Percentiles rank a stretch among this genome's conserved stretches.
phyloP scores from a whole-genome alignment of 305 asterid genomes.

The Salvia sclarea region DNA sequence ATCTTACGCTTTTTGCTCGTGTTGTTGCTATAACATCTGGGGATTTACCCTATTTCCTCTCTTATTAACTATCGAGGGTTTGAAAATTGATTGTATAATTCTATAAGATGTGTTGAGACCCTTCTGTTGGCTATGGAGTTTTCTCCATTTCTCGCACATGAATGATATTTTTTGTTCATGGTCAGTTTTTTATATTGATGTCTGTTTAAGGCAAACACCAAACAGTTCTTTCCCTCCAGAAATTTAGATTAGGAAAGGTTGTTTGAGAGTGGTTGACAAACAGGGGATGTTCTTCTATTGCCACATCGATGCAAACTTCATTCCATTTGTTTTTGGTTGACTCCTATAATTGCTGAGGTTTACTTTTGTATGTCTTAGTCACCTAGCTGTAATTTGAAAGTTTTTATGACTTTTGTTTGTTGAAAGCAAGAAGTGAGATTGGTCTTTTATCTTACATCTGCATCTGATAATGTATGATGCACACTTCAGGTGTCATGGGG shows the following conservation, averaged over 20 bases:
- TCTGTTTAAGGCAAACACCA: background rate
- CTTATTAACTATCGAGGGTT: conserved; percentile 1
- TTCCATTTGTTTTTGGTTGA: background rate
- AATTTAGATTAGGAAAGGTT: background rate
- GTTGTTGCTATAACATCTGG: background rate
- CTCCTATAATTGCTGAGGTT: background rate
- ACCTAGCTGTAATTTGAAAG: background rate
- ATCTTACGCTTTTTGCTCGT: background rate
- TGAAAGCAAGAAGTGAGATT: background rate
- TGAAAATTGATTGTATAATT: background rate
- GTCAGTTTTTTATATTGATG: background rate
- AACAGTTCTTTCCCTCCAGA: background rate
- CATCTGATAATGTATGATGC: conserved; percentile 20
- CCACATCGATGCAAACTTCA: background rate
- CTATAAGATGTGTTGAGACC: background rate
- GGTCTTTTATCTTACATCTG: background rate
- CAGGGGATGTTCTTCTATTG: background rate
- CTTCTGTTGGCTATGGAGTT: background rate
- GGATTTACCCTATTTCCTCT: background rate
- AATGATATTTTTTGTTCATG: background rate
- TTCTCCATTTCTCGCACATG: background rate
- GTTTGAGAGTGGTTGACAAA: background rate
- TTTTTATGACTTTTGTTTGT: conserved; percentile 1
- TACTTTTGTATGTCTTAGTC: conserved; percentile 5
- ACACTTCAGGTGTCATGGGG: conserved; percentile 62